Conservation (phyloP, 1,284 basidiomycete genomes). For the Lentinus polychrous region DNA sequence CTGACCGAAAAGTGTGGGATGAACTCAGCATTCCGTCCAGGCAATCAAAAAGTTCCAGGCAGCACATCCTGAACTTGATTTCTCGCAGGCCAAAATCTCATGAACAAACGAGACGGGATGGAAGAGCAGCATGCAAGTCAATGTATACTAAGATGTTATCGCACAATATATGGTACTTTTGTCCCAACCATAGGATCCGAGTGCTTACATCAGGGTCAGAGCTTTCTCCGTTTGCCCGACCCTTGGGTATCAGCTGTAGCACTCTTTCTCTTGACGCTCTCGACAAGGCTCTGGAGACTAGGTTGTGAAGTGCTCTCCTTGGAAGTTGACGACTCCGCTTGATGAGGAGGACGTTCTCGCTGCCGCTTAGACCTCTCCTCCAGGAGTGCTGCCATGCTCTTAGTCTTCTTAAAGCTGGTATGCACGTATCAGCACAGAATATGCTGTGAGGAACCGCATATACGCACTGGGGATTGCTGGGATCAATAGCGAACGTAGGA, state of each 20-base stretch:
- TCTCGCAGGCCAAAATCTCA: conserved; percentile 85
- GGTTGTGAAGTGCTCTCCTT: conserved; percentile 18
- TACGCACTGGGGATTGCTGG: conserved; percentile 87
- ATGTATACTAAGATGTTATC: background rate
- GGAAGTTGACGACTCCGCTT: conserved; percentile 1
- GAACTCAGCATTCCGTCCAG: conserved; percentile 30
- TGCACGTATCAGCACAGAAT: conserved; percentile 10
- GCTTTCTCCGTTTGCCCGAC: conserved; percentile 50
- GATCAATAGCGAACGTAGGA: conserved; percentile 92
- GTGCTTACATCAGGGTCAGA: conserved; percentile 20
- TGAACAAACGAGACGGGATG: conserved; percentile 26
- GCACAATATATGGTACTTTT: conserved; percentile 6
- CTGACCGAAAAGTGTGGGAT: background rate
- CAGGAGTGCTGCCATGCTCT: conserved; percentile 79
- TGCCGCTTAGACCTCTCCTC: conserved; percentile 64
- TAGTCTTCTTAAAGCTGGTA: conserved; percentile 81
- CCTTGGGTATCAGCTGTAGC: conserved; percentile 22
- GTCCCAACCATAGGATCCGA: background rate
- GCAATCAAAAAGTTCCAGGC: conserved; percentile 85
- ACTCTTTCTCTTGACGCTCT: conserved; percentile 82
- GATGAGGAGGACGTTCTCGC: conserved; percentile 27
- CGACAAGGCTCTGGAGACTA: conserved; percentile 63
- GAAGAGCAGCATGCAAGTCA: background rate
- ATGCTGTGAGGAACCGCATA: background rate
- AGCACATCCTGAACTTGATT: conserved; percentile 91